Percentiles rank a stretch among this genome's conserved stretches.
Conservation (phyloP, 805 yeast genomes). For the Komagataella kurtzmanii region DNA sequence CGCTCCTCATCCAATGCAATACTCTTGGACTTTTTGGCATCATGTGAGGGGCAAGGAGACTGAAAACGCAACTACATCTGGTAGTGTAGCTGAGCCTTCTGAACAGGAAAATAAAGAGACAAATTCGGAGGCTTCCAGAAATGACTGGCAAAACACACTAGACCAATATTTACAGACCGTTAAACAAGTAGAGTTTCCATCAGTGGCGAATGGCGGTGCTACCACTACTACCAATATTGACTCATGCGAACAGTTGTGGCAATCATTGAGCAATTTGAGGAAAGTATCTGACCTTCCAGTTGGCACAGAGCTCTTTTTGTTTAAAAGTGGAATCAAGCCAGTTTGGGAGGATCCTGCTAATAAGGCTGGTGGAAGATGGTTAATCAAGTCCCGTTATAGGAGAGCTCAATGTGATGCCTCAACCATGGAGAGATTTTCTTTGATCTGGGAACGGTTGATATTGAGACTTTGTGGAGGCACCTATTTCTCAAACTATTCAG, state of each 20-base stretch:
- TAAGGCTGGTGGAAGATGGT: conserved; percentile 51
- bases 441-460: conserved; percentile 45
- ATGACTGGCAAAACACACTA: conserved; percentile 13
- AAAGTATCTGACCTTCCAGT: conserved; percentile 22
- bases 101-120: conserved; percentile 2
- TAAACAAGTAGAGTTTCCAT: conserved; percentile 25
- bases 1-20: conserved; percentile 23
- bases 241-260: conserved; percentile 42
- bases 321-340: conserved; percentile 47
- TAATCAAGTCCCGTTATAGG: conserved; percentile 24
- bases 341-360: conserved; percentile 59
- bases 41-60: conserved; percentile 21
- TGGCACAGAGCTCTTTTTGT: conserved; percentile 42
- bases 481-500: conserved; percentile 14
- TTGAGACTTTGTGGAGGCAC: conserved; percentile 37
- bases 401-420: conserved; percentile 5
- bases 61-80: conserved; percentile 6
- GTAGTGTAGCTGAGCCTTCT: conserved; percentile 6
- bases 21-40: conserved; percentile 38
- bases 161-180: conserved; percentile 34
- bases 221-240: conserved; percentile 18
- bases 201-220: conserved; percentile 8
- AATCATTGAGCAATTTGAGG: conserved; percentile 24
- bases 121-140: neutral
- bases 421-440: conserved; percentile 6